A percentile compares a stretch with the other conserved stretches of the same genome.
Evolutionary conservation across 2,329 filamentous ascomycete species (phyloP).

Genomic region (Microdochium bolleyi): DNA sequence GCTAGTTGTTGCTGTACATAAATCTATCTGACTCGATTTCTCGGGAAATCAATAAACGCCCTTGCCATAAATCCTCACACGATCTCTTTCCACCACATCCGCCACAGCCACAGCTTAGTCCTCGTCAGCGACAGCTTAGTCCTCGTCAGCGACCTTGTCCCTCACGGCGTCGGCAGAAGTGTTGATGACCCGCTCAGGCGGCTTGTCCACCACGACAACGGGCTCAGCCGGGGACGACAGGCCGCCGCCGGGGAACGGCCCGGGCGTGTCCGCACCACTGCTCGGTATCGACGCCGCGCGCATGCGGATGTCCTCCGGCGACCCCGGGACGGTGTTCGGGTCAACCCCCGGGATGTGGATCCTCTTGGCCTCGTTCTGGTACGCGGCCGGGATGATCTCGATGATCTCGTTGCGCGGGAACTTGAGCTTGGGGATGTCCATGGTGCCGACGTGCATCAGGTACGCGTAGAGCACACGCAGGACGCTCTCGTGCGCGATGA

Average conservation of each 20-base stretch:
- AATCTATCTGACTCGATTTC: no score
- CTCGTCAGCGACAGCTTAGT: constrained; percentile 8
- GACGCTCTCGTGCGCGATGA: constrained; percentile 98
- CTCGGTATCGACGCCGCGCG: constrained; percentile 47
- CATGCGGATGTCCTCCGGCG: constrained; percentile 74
- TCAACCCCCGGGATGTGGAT: constrained; percentile 72
- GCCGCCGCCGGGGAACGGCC: constrained; percentile 36
- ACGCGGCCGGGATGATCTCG: constrained; percentile 94
- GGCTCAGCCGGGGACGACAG: constrained; percentile 38
- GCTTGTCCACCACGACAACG: constrained; percentile 16
- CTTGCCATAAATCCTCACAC: no score
- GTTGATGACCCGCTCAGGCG: constrained; percentile 19
- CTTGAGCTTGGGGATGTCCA: constrained; percentile 84
- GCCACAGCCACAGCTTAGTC: not conserved
- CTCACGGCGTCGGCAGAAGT: constrained; percentile 19
- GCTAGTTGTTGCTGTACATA: no score
- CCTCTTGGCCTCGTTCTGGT: constrained; percentile 90
- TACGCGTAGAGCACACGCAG: constrained; percentile 94
- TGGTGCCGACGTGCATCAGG: constrained; percentile 95
- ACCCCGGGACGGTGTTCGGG: constrained; percentile 62
- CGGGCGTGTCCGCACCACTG: constrained; percentile 29
- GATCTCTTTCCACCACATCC: not conserved
- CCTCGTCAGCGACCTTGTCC: constrained; percentile 22
- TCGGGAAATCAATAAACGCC: no score
- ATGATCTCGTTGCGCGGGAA: constrained; percentile 98